Base-by-base conservation (phyloP, 768 basidiomycete species). In the Podaxis rugospora region DNA sequence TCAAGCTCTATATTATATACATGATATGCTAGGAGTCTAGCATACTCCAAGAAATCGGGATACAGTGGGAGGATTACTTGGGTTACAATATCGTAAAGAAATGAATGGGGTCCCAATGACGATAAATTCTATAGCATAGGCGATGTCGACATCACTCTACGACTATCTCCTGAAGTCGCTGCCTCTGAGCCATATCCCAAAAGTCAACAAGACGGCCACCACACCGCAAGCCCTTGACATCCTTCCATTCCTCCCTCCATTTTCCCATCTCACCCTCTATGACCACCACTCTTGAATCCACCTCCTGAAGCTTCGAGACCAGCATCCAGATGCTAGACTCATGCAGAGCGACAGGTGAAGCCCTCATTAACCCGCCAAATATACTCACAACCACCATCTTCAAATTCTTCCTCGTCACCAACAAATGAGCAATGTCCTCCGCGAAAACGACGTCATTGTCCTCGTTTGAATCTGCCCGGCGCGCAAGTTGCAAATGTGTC, bases 401-500 rank as follows among this genome's bases (percentile, higher is more conserved):
- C 64, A 80, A 51, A n/a, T 35, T 59, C 3, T 69, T 66, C 18
- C 68, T 70, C 40, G 64, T 59, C 27, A 57, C 63, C 36, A 80
- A 67, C 40, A 78, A 64, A 10, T 46, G 11, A 13, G 62, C 64
- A 14, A 80, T 61, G 14, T 75, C 74, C 9, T 72, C 66, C 1
- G 69, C 67, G 55, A 80, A 80, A 16, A 66, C 56, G 5, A 63
- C 21, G 65, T 80, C 79, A 57, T 80, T 80, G 25, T 74, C 76
- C 58, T 68, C 67, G 62, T 79, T 80, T 4, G 77, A 75, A 51
- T 76, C 69, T 21, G 74, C 69, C 1, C 73, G 72, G 35, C 79
- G 77, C 2, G 77, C 65, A 7, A 80, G 67, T 53, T 77, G 71
- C 16, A 80, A 66, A 63, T 80, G 74, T 1, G 78, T 71, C 4